Base-by-base conservation (phyloP, 768 basidiomycete genomes). In the Boletus reticuloceps region DNA sequence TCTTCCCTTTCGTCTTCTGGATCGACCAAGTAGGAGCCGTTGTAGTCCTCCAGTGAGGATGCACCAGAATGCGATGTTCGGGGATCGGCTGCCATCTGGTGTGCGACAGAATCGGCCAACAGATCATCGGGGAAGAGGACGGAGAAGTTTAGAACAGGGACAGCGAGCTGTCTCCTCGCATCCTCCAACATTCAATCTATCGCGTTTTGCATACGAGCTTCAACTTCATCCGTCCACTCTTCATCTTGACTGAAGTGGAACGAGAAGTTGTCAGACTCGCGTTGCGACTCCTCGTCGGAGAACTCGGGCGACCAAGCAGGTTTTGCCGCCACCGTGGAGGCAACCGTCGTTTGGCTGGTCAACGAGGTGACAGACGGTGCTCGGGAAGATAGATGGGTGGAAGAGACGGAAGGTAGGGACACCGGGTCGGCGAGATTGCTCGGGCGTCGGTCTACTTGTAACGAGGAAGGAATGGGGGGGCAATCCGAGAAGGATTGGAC, bases 101-200 rank as follows among this genome's bases (percentile, higher is more conserved):
- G 47, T 17, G 50, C 32, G 6, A 45, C 44, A n/a, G 47, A 50
- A 25, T 51, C 50, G 3, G 32, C 42, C 5, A 52, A 17, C 1
- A 61, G 55, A 11, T 59, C 57, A 8, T 59, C 53, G 25, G 57
- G 22, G 22, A 22, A 22, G 22, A 22, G 22, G n/a, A n/a, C 22
- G 22, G 22, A 22, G 22, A 22, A 3, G 22, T 22, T 22, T 2
- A 4, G 22, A 4, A 22, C 22, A 22, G 22, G 22, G 0, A 2
- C 22, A 3, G 2, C 22, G 22, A 22, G 22, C 22, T 3, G 2
- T 22, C 22, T 22, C 22, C 22, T 2, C 2, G 22, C 22, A 22
- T 22, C 22, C 22, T 22, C 22, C 22, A 22, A 4, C 22, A 22
- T 22, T 22, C 3, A 3, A 22, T 22, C 22, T 0, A 22, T 22